Conservation (phyloP, 768 basidiomycete species). For the Rhodosporidiobolus sp. region DNA sequence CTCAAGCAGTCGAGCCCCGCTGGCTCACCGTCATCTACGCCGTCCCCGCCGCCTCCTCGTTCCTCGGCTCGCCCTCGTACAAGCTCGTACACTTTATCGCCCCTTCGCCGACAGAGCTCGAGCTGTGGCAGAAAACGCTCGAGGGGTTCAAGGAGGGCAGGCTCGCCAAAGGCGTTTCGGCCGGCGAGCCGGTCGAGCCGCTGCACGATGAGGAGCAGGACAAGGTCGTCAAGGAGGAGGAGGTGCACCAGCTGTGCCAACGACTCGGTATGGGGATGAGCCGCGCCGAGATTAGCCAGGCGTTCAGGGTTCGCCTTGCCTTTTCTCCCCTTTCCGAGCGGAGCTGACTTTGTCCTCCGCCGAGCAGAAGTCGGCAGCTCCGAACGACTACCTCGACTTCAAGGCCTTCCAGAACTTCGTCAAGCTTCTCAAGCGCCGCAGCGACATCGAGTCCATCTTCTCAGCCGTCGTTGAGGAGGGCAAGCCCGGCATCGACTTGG, state of each 20-base stretch:
- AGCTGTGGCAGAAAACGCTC: slow-evolving; percentile 28
- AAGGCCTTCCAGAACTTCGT: slow-evolving; percentile 76
- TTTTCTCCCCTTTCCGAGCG: too few species aligned
- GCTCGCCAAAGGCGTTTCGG: slow-evolving; percentile 14
- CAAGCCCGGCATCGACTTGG: slow-evolving; percentile 46
- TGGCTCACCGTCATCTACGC: slow-evolving; percentile 39
- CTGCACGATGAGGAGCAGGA: not conserved
- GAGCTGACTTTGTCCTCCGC: not conserved
- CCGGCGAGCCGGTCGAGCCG: not conserved
- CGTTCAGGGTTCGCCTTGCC: slow-evolving; percentile 20
- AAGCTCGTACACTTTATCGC: slow-evolving; percentile 39
- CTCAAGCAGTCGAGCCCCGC: slow-evolving; percentile 32
- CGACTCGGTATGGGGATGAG: slow-evolving; percentile 35
- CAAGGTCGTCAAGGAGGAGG: slow-evolving; percentile 29
- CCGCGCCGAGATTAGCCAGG: slow-evolving; percentile 21
- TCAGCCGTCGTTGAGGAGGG: not conserved
- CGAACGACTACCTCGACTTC: slow-evolving; percentile 61
- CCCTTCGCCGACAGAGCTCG: slow-evolving; percentile 7
- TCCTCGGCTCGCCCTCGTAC: slow-evolving; percentile 21
- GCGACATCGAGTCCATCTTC: slow-evolving; percentile 67
- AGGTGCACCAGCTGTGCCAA: slow-evolving; percentile 27
- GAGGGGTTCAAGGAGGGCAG: slow-evolving; percentile 27
- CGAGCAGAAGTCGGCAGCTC: slow-evolving; percentile 21
- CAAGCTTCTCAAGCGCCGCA: slow-evolving; percentile 74
- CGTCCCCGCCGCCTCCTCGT: slow-evolving; percentile 6